Conservation (phyloP, 345 rosid species). For the Euclidium syriacum region DNA sequence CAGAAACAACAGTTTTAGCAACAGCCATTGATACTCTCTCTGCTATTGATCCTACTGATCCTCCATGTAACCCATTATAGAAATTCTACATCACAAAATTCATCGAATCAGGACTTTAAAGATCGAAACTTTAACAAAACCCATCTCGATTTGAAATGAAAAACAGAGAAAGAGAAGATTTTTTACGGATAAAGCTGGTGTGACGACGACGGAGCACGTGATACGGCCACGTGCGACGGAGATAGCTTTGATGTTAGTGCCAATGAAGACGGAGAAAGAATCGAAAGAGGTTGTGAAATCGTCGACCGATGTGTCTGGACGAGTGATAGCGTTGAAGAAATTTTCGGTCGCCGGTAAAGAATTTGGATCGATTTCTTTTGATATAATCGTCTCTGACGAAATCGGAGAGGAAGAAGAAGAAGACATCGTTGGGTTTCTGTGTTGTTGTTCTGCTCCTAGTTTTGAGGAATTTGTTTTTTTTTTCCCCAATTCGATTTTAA, state of each 20-base stretch:
- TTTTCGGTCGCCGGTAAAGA: not conserved
- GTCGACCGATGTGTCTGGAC: slow-evolving; percentile 18
- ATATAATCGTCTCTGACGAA: slow-evolving; percentile 2
- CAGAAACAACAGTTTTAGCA: slow-evolving; percentile 50
- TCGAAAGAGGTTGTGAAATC: slow-evolving; percentile 30
- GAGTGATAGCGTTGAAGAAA: slow-evolving; percentile 26
- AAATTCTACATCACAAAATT: slow-evolving; percentile 36
- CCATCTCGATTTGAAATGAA: not conserved
- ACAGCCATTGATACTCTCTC: slow-evolving; percentile 66
- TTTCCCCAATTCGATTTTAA: slow-evolving; percentile 1
- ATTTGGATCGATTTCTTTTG: slow-evolving; percentile 25
- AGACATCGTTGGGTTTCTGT: not conserved
- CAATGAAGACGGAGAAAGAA: slow-evolving; percentile 44
- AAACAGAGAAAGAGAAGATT: not conserved
- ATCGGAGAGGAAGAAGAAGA: slow-evolving; percentile 17
- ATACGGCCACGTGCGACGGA: slow-evolving; percentile 49
- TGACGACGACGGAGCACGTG: slow-evolving; percentile 52
- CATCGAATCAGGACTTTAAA: not conserved
- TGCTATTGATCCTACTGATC: slow-evolving; percentile 57
- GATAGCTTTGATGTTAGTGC: slow-evolving; percentile 37
- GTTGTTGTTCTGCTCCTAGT: not conserved
- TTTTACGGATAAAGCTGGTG: slow-evolving; percentile 43
- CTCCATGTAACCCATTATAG: slow-evolving; percentile 60
- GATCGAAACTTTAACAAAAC: slow-evolving; percentile 15
- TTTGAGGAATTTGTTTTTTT: slow-evolving; percentile 2